Base-by-base conservation (phyloP, 345 rosid species). In the Clarkia xantiana region DNA sequence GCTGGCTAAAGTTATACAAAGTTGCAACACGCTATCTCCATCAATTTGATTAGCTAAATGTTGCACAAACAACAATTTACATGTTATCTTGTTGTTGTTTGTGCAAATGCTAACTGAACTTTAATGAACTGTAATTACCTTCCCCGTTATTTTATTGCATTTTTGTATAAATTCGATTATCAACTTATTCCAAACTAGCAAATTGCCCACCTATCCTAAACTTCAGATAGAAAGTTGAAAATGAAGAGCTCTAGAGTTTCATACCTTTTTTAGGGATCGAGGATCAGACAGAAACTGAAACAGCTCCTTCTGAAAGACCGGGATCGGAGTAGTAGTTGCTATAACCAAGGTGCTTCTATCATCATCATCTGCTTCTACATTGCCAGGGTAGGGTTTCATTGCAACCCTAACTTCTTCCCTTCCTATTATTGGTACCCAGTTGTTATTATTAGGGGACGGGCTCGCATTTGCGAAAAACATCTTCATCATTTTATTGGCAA, bases 401-500 rank as follows among this genome's bases (percentile, higher is more conserved):
- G 64, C 54, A 3, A 68, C 53, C 59, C 55, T 67, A 10, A 61
- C 54, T 36, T 70, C 70, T 49, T 62, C 59, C 16, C 23, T 64
- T 25, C 58, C 70, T 19, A 0, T 62, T 10, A 71, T 46, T 8
- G 62, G 45, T 47, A 15, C 42, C 89, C 89, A 81, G 0, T 17
- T 7, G 18, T 69, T 65, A n/a, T 39, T 39, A 1, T 29, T 10
- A 12, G 17, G 40, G 0, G 56, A 59, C 6, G 53, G 14, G 10
- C 51, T 49, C 15, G 44, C 25, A 29, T 62, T 62, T 44, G 54
- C 48, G 1, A 55, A 69, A 42, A 62, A 81, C 19, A 29, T 65
- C 41, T 57, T 57, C 39, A 51, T 57, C 76, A 77, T 69, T 20
- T 66, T 67, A 17, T 59, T 71, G 6, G 66, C 57, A 40, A 77